These are phyloP conservation scores for Ceratobasidium sp. DNA, from an alignment of 1,284 basidiomycete species.

Conservation along the genomic window DNA sequence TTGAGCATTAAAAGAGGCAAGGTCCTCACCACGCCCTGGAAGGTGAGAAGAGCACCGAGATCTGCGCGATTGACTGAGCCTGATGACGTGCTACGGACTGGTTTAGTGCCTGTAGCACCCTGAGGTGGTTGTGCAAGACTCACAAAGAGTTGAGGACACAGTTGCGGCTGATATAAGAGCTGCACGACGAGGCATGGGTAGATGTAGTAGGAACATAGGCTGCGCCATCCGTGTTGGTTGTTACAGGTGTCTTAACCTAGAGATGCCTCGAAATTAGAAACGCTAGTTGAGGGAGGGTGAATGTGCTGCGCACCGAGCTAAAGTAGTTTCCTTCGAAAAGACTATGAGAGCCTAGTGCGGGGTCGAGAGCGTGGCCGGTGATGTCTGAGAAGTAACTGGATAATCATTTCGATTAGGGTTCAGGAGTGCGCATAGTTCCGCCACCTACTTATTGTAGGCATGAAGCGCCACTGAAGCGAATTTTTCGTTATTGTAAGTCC, in stretches of 20 bases:
- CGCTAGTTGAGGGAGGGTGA: too few relatives aligned
- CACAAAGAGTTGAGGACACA: background rate
- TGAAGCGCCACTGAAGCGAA: constrained; percentile 3
- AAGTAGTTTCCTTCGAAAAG: constrained; percentile 44
- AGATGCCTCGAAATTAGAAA: background rate
- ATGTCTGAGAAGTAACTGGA: constrained; percentile 31
- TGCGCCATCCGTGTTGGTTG: background rate
- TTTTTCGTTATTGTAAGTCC: background rate
- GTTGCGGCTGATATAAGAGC: background rate
- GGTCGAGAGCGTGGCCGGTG: constrained; percentile 38
- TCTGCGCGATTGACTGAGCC: constrained; percentile 13
- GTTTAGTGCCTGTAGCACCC: background rate
- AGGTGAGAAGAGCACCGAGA: constrained; percentile 10
- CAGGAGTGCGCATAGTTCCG: too few relatives aligned
- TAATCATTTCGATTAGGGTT: background rate
- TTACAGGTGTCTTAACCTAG: constrained; percentile 5
- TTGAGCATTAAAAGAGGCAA: too few relatives aligned
- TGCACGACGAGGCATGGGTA: background rate
- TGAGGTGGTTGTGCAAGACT: background rate
- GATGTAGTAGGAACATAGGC: background rate
- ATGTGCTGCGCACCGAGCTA: constrained; percentile 12
- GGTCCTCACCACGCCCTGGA: background rate
- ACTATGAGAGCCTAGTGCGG: background rate
- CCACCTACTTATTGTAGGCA: constrained; percentile 37
- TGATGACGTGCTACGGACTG: background rate